These are phyloP conservation scores for Fusarium nodosum DNA, from an alignment of 2,329 filamentous ascomycete species.

Conservation along the genomic window DNA sequence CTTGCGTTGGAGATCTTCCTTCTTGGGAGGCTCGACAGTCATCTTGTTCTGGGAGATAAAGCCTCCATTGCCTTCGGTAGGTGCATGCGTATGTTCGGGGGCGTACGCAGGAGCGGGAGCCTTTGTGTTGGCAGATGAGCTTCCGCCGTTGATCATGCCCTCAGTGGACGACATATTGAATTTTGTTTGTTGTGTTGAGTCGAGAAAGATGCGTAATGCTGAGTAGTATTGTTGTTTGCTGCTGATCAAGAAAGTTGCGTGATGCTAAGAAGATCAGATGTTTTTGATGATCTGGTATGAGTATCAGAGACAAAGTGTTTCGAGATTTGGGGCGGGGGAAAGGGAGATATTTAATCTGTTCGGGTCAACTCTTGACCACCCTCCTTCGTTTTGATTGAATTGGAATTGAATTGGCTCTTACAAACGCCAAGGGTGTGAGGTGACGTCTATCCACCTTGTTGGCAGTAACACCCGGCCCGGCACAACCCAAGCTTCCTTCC, in stretches of 20 bases:
- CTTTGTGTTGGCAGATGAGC: slow-evolving; percentile 52
- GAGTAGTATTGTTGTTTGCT: background rate
- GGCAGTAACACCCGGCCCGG: slow-evolving; percentile 18
- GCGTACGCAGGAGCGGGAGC: slow-evolving; percentile 31
- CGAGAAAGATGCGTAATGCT: background rate
- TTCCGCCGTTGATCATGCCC: slow-evolving; percentile 47
- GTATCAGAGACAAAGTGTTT: slow-evolving; percentile 19
- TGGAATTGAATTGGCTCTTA: slow-evolving; percentile 4
- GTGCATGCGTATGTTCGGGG: slow-evolving; percentile 9
- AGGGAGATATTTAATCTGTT: slow-evolving; percentile 39
- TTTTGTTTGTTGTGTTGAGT: slow-evolving; percentile 1
- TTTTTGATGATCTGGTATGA: background rate
- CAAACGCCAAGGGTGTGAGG: slow-evolving; percentile 35
- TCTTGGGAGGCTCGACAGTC: slow-evolving; percentile 81
- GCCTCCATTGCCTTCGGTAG: slow-evolving; percentile 52
- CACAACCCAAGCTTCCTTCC: slow-evolving; percentile 24
- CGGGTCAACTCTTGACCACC: background rate
- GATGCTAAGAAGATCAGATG: background rate
- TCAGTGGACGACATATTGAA: slow-evolving; percentile 42
- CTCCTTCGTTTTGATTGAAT: slow-evolving; percentile 11
- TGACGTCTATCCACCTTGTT: slow-evolving; percentile 29
- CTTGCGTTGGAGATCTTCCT: slow-evolving; percentile 86
- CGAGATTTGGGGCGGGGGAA: slow-evolving; percentile 24
- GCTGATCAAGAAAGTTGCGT: background rate
- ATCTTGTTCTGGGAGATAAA: slow-evolving; percentile 70